These are phyloP conservation scores for Salix purpurea DNA, from an alignment of 345 rosid species.

Conservation along the genomic window DNA sequence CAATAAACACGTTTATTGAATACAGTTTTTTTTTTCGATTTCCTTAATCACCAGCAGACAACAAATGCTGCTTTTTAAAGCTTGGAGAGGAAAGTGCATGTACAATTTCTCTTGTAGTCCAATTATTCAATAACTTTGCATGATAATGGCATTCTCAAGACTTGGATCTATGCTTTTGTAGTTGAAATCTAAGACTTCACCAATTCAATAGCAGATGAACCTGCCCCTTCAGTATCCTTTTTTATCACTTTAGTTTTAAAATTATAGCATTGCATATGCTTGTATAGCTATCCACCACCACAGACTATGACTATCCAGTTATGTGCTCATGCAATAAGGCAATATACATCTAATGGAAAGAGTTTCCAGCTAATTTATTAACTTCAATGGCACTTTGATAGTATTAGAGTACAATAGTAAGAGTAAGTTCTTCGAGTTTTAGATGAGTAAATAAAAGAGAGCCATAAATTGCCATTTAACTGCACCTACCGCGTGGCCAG, in stretches of 20 bases:
- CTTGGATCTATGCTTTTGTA: background rate
- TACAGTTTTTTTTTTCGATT: background rate
- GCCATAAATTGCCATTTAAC: background rate
- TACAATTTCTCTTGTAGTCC: background rate
- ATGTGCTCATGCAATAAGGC: background rate
- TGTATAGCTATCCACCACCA: background rate
- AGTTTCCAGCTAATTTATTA: background rate
- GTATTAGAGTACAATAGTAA: background rate
- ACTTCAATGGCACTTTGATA: background rate
- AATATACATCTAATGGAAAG: background rate
- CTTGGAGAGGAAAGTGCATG: background rate
- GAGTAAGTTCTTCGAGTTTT: background rate
- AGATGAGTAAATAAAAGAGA: background rate
- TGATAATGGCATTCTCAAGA: background rate
- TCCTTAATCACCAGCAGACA: background rate
- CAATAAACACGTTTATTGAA: background rate
- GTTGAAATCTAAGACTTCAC: background rate
- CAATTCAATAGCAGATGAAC: background rate
- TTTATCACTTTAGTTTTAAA: background rate
- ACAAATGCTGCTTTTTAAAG: background rate
- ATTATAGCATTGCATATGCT: background rate
- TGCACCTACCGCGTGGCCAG: conserved; percentile 57
- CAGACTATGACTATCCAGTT: background rate
- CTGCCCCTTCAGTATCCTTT: background rate
- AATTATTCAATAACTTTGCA: background rate